Base-by-base conservation (phyloP, 1,284 basidiomycete species). In the Ustilago crameri region DNA sequence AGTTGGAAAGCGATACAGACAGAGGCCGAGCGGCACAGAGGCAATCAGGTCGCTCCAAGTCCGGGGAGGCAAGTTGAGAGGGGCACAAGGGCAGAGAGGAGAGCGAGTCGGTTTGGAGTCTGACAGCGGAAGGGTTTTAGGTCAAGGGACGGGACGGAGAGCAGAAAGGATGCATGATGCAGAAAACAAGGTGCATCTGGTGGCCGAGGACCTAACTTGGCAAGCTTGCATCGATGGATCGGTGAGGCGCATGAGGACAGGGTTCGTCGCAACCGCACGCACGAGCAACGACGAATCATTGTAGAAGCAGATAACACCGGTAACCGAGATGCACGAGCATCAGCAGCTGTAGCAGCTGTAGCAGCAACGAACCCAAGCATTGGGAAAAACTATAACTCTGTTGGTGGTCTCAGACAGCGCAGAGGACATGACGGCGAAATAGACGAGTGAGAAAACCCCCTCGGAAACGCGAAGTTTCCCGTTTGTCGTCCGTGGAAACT, bases 1-100 rank as follows among this genome's bases (percentile, higher is more conserved):
- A 51, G 38, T 51, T 22, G 38, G 41, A 44, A 35, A n/a, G 9
- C 23, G 37, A 38, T 38, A 32, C 35, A 47, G 35, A 24, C 41
- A 26, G 27, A 35, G 9, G 20, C 17, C 32, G 8, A 38, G 32
- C 17, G n/a, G 34, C n/a, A 30, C n/a, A 10, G 15, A 32, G 17
- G 49, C 20, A 42, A n/a, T 50, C 41, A 26, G 51, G 51, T 54
- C 51, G 55, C 51, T 35, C 51, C 43, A 65, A 65, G 51, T 58
- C 55, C 62, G 50, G 61, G 61, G 61, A 51, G 47, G 37, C 9
- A 9, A 57, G 38, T 24, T 23, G 23, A 26, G 32, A 14, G 5
- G 18, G 20, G 40, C 30, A 17, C 26, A 14, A 32, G 37, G 14
- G 20, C 30, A 23, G 26, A 51, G n/a, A 22, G n/a, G 45, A 20